phyloP scores from a whole-genome alignment of 2,329 filamentous ascomycete genomes.

The Penicillium freii region DNA sequence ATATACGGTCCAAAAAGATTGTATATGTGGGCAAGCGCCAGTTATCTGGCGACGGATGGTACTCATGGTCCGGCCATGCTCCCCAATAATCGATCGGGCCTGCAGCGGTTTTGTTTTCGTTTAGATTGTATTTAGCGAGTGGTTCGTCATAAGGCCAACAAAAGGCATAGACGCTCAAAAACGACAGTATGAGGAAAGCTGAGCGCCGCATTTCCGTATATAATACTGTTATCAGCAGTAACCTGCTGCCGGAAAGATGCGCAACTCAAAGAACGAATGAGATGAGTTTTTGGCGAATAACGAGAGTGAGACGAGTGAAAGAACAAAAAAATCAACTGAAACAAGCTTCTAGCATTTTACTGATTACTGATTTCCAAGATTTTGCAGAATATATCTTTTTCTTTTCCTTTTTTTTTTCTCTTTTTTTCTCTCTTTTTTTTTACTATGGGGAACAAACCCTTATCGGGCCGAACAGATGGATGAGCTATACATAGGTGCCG shows the following conservation, averaged over 20 bases:
- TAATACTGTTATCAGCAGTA: slow-evolving; percentile 4
- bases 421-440: neutral
- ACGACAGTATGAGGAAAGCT: slow-evolving; percentile 7
- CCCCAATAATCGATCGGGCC: slow-evolving; percentile 58
- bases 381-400: neutral
- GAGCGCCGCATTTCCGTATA: slow-evolving; percentile 9
- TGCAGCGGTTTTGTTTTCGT: slow-evolving; percentile 56
- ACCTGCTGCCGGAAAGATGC: slow-evolving; percentile 3
- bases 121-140: slow-evolving; percentile 59
- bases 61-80: slow-evolving; percentile 52
- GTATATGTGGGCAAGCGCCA: slow-evolving; percentile 68
- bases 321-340: slow-evolving; percentile 1
- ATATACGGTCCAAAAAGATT: slow-evolving; percentile 62
- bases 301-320: slow-evolving; percentile 7
- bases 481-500: neutral
- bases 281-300: neutral
- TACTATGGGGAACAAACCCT: slow-evolving; percentile 1
- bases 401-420: neutral
- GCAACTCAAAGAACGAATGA: slow-evolving; percentile 3
- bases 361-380: neutral
- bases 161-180: slow-evolving; percentile 6
- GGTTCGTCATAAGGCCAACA: slow-evolving; percentile 50
- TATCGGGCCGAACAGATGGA: slow-evolving; percentile 7
- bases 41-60: slow-evolving; percentile 55
- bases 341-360: neutral